These are phyloP conservation scores for Macadamia tetraphylla DNA, from an alignment of 164 flowering plant species.

Conservation along the genomic window DNA sequence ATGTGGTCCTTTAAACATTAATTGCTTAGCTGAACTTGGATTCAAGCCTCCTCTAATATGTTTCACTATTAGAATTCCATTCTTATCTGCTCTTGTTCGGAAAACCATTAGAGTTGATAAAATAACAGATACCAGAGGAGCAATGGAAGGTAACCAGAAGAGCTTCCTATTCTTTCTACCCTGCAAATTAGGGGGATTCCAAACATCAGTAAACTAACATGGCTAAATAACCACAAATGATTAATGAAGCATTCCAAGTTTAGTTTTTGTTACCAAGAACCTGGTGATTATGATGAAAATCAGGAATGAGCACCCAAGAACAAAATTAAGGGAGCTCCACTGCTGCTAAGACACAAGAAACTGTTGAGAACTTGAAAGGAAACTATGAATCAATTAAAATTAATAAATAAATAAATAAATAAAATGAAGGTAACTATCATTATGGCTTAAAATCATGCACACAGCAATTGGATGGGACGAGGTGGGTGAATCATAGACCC, in stretches of 20 bases:
- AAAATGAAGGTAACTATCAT: too few species aligned
- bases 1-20: slow-evolving; percentile 44
- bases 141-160: slow-evolving; percentile 84
- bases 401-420: too few species aligned
- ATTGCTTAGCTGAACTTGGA: slow-evolving; percentile 52
- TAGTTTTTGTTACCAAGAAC: slow-evolving; percentile 43
- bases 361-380: neutral
- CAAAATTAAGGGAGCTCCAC: slow-evolving; percentile 64
- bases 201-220: neutral
- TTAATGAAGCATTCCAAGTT: too few species aligned
- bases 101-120: slow-evolving; percentile 63
- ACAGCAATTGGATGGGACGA: too few species aligned
- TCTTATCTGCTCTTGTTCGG: slow-evolving; percentile 57
- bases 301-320: slow-evolving; percentile 68
- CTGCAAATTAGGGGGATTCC: slow-evolving; percentile 18
- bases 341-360: slow-evolving; percentile 17
- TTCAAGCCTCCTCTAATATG: slow-evolving; percentile 69
- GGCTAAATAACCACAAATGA: neutral
- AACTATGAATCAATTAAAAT: too few species aligned
- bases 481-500: too few species aligned
- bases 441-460: too few species aligned
- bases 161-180: slow-evolving; percentile 68
- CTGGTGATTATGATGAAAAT: slow-evolving; percentile 62
- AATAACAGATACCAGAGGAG: slow-evolving; percentile 69
- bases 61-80: slow-evolving; percentile 67